Evolutionary conservation across 2,329 filamentous ascomycete genomes (phyloP).

Genomic region (Nannizzia gypsea): DNA sequence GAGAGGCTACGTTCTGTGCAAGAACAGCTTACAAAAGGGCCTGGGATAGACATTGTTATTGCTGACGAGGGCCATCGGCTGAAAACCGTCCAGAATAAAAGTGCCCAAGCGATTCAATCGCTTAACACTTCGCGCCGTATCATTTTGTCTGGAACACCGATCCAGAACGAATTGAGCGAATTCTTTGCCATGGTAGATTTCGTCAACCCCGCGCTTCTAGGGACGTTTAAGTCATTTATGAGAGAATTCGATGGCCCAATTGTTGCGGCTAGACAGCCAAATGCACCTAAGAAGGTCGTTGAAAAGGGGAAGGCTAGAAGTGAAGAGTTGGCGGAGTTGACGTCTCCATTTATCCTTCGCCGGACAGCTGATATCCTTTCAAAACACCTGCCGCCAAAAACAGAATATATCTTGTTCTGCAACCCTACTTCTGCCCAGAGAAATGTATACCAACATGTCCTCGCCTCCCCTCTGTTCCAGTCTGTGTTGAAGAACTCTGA

Average conservation of each 20-base stretch:
- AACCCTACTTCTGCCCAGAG: constrained; percentile 49
- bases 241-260: constrained; percentile 55
- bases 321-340: constrained; percentile 49
- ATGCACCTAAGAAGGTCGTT: constrained; percentile 48
- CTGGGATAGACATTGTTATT: constrained; percentile 56
- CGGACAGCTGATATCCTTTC: constrained; percentile 55
- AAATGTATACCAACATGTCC: constrained; percentile 50
- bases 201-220: constrained; percentile 54
- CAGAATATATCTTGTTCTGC: constrained; percentile 56
- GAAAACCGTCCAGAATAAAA: constrained; percentile 58
- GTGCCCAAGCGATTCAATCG: constrained; percentile 52
- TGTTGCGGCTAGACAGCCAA: constrained; percentile 51
- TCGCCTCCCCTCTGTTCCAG: constrained; percentile 53
- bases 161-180: constrained; percentile 57
- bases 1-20: constrained; percentile 56
- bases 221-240: constrained; percentile 51
- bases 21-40: constrained; percentile 51
- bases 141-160: constrained; percentile 55
- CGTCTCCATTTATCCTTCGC: constrained; percentile 53
- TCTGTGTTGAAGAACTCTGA: constrained; percentile 51
- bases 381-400: constrained; percentile 55
- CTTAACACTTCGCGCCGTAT: constrained; percentile 50
- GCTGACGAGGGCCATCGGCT: constrained; percentile 58
- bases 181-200: constrained; percentile 59
- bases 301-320: constrained; percentile 52